phyloP scores from a whole-genome alignment of 306 rosid species.

The Glycine tomentella region DNA sequence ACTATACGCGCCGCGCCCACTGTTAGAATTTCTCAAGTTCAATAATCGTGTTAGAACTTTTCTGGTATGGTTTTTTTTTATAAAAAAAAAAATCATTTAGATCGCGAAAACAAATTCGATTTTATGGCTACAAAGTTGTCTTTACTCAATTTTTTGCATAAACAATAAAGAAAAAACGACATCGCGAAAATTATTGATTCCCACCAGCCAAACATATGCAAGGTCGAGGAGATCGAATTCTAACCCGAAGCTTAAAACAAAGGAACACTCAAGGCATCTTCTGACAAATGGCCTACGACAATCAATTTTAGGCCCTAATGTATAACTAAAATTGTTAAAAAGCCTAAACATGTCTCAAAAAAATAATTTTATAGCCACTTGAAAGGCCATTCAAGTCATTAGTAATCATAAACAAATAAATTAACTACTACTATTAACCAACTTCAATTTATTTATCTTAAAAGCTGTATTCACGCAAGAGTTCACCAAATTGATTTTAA shows the following conservation, averaged over 20 bases:
- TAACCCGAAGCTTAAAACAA: not conserved
- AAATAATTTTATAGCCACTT: not conserved
- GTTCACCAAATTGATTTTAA: not conserved
- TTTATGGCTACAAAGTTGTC: not conserved
- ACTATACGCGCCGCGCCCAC: not conserved
- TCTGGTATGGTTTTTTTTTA: not conserved
- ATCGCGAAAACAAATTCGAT: not conserved
- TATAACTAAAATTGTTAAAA: not conserved
- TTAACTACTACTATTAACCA: slow-evolving; percentile 11
- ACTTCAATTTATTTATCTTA: slow-evolving; percentile 29
- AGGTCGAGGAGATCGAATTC: not conserved
- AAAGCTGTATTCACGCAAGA: slow-evolving; percentile 20
- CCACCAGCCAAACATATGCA: not conserved
- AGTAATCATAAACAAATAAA: not conserved
- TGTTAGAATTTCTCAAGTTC: not conserved
- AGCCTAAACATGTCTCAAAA: not conserved
- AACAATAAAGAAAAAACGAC: not conserved
- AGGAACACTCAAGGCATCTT: not conserved
- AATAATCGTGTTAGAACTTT: not conserved
- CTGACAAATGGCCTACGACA: not conserved
- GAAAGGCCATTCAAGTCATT: slow-evolving; percentile 19
- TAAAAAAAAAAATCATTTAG: not conserved
- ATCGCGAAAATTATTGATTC: not conserved
- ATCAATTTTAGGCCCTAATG: not conserved
- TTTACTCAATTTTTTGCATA: not conserved